A percentile compares a stretch with the other conserved stretches of the same genome.
phyloP scores from a whole-genome alignment of 139 green algal genomes.

The Astrephomene gubernaculifera region DNA sequence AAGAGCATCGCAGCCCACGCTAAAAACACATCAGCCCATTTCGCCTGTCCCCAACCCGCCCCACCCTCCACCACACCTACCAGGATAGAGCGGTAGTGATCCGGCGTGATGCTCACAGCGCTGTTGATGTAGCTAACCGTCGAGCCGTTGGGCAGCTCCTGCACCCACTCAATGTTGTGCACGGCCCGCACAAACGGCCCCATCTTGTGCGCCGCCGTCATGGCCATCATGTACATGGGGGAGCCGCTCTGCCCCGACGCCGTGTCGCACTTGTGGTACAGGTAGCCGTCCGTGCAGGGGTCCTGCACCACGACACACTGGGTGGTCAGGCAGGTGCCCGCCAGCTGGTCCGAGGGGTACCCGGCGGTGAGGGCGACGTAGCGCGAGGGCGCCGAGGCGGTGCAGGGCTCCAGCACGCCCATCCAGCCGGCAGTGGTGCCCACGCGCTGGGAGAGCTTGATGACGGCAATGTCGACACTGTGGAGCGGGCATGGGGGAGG shows the following conservation, averaged over 20 bases:
- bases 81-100: slow-evolving; percentile 43
- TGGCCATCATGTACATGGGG: slow-evolving; percentile 39
- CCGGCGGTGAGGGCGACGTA: slow-evolving; percentile 43
- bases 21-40: too few relatives aligned
- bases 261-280: slow-evolving; percentile 50
- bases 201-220: slow-evolving; percentile 16
- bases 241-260: slow-evolving; percentile 29
- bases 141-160: slow-evolving; percentile 9
- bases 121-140: slow-evolving; percentile 33
- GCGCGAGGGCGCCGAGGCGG: slow-evolving; percentile 23
- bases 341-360: slow-evolving; percentile 54
- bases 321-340: slow-evolving; percentile 54
- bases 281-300: slow-evolving; percentile 34
- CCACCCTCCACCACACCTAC: not conserved
- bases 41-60: not conserved
- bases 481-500: not conserved
- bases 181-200: slow-evolving; percentile 29
- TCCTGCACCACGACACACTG: slow-evolving; percentile 40
- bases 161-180: slow-evolving; percentile 52
- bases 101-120: slow-evolving; percentile 40
- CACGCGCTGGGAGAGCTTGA: slow-evolving; percentile 46
- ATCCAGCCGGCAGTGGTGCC: slow-evolving; percentile 54
- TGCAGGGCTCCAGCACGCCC: slow-evolving; percentile 57
- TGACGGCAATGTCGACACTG: slow-evolving; percentile 54
- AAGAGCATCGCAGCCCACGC: too few relatives aligned